Conservation (phyloP, 2,329 filamentous ascomycete genomes). For the Ophiobolus disseminans region DNA sequence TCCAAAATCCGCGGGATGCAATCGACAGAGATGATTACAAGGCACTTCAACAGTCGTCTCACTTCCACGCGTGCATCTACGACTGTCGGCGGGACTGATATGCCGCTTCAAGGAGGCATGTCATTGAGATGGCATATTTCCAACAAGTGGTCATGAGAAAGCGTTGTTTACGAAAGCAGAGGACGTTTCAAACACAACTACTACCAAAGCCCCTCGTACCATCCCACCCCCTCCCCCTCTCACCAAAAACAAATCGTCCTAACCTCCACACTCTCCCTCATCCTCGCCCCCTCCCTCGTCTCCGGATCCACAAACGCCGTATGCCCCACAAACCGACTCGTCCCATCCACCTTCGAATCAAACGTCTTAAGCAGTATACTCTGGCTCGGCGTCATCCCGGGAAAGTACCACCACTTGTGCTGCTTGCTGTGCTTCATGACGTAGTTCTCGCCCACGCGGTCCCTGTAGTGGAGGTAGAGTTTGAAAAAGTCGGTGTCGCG, state of each 20-base stretch:
- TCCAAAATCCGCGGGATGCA: no score
- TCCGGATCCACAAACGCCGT: constrained; percentile 51
- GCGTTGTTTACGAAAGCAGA: constrained; percentile 23
- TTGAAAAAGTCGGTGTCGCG: constrained; percentile 52
- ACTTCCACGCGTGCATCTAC: no score
- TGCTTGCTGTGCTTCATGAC: constrained; percentile 44
- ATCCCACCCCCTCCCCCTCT: no score
- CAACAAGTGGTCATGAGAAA: no score
- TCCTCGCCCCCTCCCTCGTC: constrained; percentile 37
- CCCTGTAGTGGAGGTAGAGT: constrained; percentile 48
- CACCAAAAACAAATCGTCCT: constrained; percentile 52
- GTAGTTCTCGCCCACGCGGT: constrained; percentile 52
- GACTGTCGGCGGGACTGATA: no score
- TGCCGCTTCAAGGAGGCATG: no score
- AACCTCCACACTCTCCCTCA: constrained; percentile 51
- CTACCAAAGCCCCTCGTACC: no score
- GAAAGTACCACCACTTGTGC: constrained; percentile 53
- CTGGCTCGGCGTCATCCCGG: constrained; percentile 47
- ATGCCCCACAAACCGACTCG: constrained; percentile 49
- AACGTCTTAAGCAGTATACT: constrained; percentile 52
- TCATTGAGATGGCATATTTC: no score
- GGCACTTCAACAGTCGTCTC: no score
- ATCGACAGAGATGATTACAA: no score
- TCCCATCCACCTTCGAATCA: constrained; percentile 41
- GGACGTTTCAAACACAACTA: constrained; percentile 20